These are phyloP conservation scores for Heterobasidion irregulare DNA, from an alignment of 1,284 basidiomycete species.

Conservation along the genomic window DNA sequence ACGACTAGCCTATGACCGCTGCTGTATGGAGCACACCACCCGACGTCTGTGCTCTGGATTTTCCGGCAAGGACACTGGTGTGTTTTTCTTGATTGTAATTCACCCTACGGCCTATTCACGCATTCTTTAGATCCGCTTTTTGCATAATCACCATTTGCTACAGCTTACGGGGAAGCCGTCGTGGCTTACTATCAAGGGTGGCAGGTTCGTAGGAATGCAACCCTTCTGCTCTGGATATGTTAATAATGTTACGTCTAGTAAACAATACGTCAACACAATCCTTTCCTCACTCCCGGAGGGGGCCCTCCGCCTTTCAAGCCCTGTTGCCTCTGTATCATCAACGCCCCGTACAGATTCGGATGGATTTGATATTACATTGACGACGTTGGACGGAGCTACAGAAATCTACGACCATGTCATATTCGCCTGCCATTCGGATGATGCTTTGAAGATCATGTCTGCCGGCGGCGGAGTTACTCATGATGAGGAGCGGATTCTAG, in stretches of 20 bases:
- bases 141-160: conserved; percentile 76
- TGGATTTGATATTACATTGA: conserved; percentile 28
- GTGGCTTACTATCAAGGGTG: conserved; percentile 73
- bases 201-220: conserved; percentile 38
- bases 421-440: conserved; percentile 72
- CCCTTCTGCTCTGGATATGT: background rate
- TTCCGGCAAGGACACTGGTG: conserved; percentile 68
- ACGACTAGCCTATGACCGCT: conserved; percentile 66
- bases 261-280: conserved; percentile 60
- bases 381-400: conserved; percentile 32
- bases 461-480: conserved; percentile 40
- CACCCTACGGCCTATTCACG: background rate
- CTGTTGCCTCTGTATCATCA: conserved; percentile 34
- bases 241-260: conserved; percentile 26
- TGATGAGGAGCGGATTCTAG: conserved; percentile 52
- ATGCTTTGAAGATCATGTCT: conserved; percentile 49
- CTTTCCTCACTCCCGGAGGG: conserved; percentile 41
- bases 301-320: conserved; percentile 54
- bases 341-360: background rate
- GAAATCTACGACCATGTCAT: conserved; percentile 68
- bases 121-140: conserved; percentile 46
- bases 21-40: conserved; percentile 80
- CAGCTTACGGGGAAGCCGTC: conserved; percentile 69
- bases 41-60: conserved; percentile 61
- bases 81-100: conserved; percentile 3